Percentiles rank a stretch among this genome's conserved stretches.
Conservation (phyloP, 2,329 filamentous ascomycete species). For the Trichoderma polysporum region DNA sequence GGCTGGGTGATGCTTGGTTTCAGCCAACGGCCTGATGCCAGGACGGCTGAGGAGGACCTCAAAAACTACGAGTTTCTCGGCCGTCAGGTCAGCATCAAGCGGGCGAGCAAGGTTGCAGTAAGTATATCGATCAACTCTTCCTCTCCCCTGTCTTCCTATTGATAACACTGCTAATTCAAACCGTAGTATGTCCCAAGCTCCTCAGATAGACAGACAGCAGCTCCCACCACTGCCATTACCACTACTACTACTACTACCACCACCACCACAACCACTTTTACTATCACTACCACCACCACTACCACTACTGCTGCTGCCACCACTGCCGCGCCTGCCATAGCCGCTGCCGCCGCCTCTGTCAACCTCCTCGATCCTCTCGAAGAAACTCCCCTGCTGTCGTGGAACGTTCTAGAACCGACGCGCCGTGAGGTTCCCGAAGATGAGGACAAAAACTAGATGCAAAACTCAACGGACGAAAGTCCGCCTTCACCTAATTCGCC, state of each 20-base stretch:
- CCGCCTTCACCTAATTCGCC: background rate
- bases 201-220: background rate
- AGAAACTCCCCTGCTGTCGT: background rate
- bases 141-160: background rate
- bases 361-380: background rate
- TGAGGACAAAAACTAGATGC: no score
- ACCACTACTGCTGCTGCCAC: background rate
- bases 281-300: background rate
- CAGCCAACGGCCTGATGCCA: background rate
- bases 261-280: no score
- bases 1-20: background rate
- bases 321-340: background rate
- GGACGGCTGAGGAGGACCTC: background rate
- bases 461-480: background rate
- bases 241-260: background rate
- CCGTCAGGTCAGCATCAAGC: background rate
- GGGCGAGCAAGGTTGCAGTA: background rate
- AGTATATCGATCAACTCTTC: no score
- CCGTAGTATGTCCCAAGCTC: background rate
- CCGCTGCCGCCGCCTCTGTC: background rate
- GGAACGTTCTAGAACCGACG: no score
- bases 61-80: background rate
- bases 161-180: background rate
- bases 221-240: background rate
- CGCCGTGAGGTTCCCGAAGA: no score